Percentiles rank a stretch among this genome's conserved stretches.
phyloP scores from a whole-genome alignment of 164 flowering plant genomes.

The Macadamia tetraphylla region DNA sequence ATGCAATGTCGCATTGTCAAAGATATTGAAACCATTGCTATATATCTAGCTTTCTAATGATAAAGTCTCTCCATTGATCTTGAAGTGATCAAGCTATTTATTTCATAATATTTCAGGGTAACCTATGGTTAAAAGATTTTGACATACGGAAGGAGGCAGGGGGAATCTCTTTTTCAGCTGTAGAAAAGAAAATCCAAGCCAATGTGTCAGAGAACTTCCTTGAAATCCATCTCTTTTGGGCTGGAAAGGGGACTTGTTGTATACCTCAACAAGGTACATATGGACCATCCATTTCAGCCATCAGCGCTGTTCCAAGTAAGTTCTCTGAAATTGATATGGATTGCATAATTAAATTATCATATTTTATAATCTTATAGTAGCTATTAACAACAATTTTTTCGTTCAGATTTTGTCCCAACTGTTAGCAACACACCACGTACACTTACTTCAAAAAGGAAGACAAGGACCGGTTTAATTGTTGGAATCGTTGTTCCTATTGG shows the following conservation, averaged over 20 bases:
- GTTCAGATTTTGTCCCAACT: conserved; percentile 58
- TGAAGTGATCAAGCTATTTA: no score
- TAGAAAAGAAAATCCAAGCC: conserved; percentile 30
- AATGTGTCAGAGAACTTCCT: conserved; percentile 34
- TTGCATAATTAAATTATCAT: neutral
- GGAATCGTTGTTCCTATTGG: conserved; percentile 50
- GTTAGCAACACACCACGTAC: conserved; percentile 24
- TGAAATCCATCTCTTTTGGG: neutral
- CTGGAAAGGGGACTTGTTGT: neutral
- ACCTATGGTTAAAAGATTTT: conserved; percentile 14
- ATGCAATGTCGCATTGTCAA: no score
- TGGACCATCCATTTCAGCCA: conserved; percentile 86
- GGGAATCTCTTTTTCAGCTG: conserved; percentile 40
- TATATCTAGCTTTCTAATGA: no score
- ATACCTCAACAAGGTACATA: conserved; percentile 63
- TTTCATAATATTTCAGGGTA: conserved; percentile 36
- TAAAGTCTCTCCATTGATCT: no score
- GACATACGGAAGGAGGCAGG: conserved; percentile 39
- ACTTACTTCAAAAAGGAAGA: conserved; percentile 21
- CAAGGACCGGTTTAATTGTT: conserved; percentile 46
- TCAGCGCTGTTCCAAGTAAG: conserved; percentile 73
- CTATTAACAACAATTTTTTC: conserved; percentile 6
- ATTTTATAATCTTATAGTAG: neutral
- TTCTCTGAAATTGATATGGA: neutral
- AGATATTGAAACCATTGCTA: no score